A percentile compares a stretch with the other conserved stretches of the same genome.
These are phyloP conservation scores for Sambucus nigra DNA, from an alignment of 129 eudicot genomes.

Conservation along the genomic window DNA sequence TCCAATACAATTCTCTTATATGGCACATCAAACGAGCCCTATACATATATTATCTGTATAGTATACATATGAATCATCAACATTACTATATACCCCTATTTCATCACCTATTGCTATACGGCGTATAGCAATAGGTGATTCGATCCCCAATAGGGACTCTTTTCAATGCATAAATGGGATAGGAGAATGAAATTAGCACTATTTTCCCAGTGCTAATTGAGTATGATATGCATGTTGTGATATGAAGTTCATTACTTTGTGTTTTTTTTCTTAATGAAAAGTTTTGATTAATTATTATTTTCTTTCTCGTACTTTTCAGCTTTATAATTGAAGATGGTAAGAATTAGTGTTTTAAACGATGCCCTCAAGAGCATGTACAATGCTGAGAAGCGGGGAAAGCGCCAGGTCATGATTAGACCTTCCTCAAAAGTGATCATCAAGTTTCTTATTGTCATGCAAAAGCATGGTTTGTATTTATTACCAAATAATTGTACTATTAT, in stretches of 20 bases:
- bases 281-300: neutral
- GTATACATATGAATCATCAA: too few species aligned
- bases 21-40: too few species aligned
- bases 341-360: slow-evolving; percentile 52
- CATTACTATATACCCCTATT: too few species aligned
- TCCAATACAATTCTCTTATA: too few species aligned
- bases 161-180: too few species aligned
- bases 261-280: too few species aligned
- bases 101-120: too few species aligned
- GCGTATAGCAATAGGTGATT: too few species aligned
- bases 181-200: too few species aligned
- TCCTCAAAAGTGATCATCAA: slow-evolving; percentile 65
- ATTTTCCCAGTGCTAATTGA: neutral
- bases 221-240: neutral
- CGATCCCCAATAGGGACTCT: too few species aligned
- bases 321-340: slow-evolving; percentile 32
- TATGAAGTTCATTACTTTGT: neutral
- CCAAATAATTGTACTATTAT: neutral
- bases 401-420: slow-evolving; percentile 73
- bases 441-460: slow-evolving; percentile 60
- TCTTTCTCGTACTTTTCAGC: slow-evolving; percentile 12
- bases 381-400: slow-evolving; percentile 65
- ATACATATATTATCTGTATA: too few species aligned
- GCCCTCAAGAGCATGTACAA: slow-evolving; percentile 73
- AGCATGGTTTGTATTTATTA: slow-evolving; percentile 36